A percentile compares a stretch with the other conserved stretches of the same genome.
Conservation (phyloP, 2,329 filamentous ascomycete genomes). For the Hypocrella siamensis region DNA sequence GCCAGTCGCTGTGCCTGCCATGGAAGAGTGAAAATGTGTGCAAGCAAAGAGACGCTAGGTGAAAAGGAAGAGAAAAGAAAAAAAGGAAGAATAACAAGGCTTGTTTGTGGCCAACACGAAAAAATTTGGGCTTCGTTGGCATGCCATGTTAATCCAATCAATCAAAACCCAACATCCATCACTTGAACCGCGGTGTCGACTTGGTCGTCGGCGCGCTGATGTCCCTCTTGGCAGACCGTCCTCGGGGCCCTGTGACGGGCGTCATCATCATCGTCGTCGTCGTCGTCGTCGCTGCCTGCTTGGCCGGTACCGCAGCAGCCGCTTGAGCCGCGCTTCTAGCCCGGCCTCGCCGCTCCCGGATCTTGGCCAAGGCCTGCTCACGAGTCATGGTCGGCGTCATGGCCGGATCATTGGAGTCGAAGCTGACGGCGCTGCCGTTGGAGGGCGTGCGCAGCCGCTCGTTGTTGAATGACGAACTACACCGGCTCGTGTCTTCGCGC, state of each 20-base stretch:
- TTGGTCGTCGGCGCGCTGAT: constrained; percentile 28
- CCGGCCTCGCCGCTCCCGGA: constrained; percentile 55
- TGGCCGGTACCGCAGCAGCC: constrained; percentile 40
- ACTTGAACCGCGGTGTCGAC: constrained; percentile 4
- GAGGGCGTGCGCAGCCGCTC: constrained; percentile 30
- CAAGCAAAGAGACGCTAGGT: no score
- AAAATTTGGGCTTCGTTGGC: no score
- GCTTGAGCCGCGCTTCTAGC: constrained; percentile 53
- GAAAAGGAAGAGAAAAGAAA: no score
- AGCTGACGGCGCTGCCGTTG: constrained; percentile 21
- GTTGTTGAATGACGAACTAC: constrained; percentile 24
- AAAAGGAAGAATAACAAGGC: no score
- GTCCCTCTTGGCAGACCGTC: constrained; percentile 22
- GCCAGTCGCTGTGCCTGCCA: no score
- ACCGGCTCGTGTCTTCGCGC: constrained; percentile 24
- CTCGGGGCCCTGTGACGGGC: constrained; percentile 14
- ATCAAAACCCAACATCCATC: no score
- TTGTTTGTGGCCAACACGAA: no score
- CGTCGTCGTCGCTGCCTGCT: constrained; percentile 39
- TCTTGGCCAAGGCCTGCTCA: constrained; percentile 61
- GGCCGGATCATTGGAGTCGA: constrained; percentile 40
- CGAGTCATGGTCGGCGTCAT: constrained; percentile 52
- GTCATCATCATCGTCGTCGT: constrained; percentile 29
- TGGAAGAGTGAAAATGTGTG: background rate
- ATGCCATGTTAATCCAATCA: no score